Evolutionary conservation across 2,329 filamentous ascomycete genomes (phyloP), one percentile per base, ranked within the genome.

Genomic region (Aspergillus versicolor): DNA sequence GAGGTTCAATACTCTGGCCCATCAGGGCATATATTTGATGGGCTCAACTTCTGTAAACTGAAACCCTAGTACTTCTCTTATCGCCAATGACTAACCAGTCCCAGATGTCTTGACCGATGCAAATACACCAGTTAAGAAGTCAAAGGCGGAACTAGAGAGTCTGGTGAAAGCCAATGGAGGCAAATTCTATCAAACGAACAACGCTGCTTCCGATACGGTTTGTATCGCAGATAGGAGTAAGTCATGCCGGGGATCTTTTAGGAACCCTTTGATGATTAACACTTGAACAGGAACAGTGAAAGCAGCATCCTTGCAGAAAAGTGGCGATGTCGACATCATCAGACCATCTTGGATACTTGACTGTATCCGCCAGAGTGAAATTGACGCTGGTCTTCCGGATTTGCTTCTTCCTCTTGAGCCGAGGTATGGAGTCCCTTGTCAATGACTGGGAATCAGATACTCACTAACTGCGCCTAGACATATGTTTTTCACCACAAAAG

Each of bases 151-250:
- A 61, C 77, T 99, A 1, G 92, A 97, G 72, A 79, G 84, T 8
- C 74, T 96, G 1, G 83, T 97, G 65, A 96, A 94, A 72, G 83
- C 87, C 5, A 86, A 97, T 60, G 93, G 93, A 3, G 94, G 92
- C 5, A 84, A 77, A 9, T 81, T 97, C 32, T 88, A 88, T 7
- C 92, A 97, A 70, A 87, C 87, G 11, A 84, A 91, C 6, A 83
- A 79, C 4, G 82, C 84, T 1, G 81, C 79, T 3, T 77, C 83
- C 1, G 76, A 80, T 44, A 91, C 89, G 61, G 79, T 94, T 37
- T 81, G 92, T 50, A 77, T 97, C 11, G 91, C 89, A 0, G 92
- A 97, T 63, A 89, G 91, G 71, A 89, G 81, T 79, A 69, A 38
- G 22, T 7, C 12, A 11, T 11, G 2, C 17, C 8, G 5, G 7